Percentiles rank a stretch among this genome's conserved stretches.
These are phyloP conservation scores for Coleophoma eucalyptorum DNA, from an alignment of 2,329 filamentous ascomycete species.

Conservation along the genomic window DNA sequence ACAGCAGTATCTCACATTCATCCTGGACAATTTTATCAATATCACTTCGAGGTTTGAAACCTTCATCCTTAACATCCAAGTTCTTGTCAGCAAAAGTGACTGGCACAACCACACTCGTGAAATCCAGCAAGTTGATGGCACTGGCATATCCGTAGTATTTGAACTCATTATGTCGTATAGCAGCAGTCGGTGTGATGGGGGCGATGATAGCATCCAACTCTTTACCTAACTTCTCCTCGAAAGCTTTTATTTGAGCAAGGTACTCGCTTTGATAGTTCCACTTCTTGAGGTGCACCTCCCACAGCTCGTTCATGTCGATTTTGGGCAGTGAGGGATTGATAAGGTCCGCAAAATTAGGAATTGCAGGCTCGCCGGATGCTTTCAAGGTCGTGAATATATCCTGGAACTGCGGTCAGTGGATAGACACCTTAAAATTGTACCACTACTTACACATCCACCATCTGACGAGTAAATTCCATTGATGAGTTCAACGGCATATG, in stretches of 20 bases:
- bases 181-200: slow-evolving; percentile 27
- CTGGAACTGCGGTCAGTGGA: background rate
- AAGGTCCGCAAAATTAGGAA: slow-evolving; percentile 26
- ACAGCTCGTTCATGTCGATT: slow-evolving; percentile 19
- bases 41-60: slow-evolving; percentile 14
- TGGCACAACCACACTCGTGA: slow-evolving; percentile 36
- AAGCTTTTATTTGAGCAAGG: slow-evolving; percentile 26
- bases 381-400: slow-evolving; percentile 16
- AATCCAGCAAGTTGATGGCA: slow-evolving; percentile 22
- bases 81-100: slow-evolving; percentile 37
- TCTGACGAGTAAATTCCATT: slow-evolving; percentile 22
- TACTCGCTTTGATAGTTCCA: slow-evolving; percentile 27
- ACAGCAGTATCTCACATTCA: slow-evolving; percentile 18
- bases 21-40: slow-evolving; percentile 18
- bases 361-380: slow-evolving; percentile 30
- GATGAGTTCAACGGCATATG: slow-evolving; percentile 21
- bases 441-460: slow-evolving; percentile 10
- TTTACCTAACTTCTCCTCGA: slow-evolving; percentile 19
- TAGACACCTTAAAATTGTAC: background rate
- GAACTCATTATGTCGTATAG: slow-evolving; percentile 22
- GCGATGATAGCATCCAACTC: slow-evolving; percentile 29
- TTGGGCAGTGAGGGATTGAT: slow-evolving; percentile 14
- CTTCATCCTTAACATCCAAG: slow-evolving; percentile 25
- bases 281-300: slow-evolving; percentile 18
- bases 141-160: slow-evolving; percentile 20